These are phyloP conservation scores for Diplotaxis tenuifolia DNA, from an alignment of 345 rosid species.

Conservation along the genomic window DNA sequence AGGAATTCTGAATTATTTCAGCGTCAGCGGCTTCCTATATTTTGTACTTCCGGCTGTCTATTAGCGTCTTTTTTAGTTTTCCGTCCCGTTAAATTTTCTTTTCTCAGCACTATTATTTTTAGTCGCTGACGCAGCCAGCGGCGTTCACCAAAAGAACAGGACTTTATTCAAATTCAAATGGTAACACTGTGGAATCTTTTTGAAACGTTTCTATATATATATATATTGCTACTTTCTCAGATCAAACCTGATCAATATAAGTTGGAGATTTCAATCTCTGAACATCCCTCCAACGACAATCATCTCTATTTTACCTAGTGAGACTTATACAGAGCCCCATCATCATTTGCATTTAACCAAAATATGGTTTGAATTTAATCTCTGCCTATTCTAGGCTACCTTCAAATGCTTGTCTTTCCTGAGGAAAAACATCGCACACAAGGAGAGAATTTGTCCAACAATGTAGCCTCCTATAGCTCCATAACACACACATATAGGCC, in stretches of 20 bases:
- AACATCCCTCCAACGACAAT: constrained; percentile 27
- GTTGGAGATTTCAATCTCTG: constrained; percentile 51
- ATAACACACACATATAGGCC: constrained; percentile 88
- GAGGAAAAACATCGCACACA: constrained; percentile 25
- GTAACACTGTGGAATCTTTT: neutral
- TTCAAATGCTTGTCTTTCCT: constrained; percentile 33
- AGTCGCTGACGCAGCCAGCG: no score
- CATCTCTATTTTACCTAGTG: neutral
- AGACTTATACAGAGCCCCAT: neutral
- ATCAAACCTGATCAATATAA: constrained; percentile 8
- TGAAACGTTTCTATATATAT: neutral
- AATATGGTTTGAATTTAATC: neutral
- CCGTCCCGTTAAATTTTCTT: no score
- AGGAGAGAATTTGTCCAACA: constrained; percentile 46
- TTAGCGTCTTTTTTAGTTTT: no score
- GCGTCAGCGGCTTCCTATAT: no score
- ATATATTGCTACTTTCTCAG: neutral
- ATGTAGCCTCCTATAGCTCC: constrained; percentile 68
- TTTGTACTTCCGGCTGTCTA: no score
- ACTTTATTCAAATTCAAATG: neutral
- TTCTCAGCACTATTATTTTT: no score
- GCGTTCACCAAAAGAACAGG: no score
- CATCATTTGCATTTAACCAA: neutral
- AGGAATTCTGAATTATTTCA: no score
- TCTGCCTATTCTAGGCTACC: constrained; percentile 24